Conservation (phyloP, 164 flowering plant genomes). For the Nymphaea colorata region DNA sequence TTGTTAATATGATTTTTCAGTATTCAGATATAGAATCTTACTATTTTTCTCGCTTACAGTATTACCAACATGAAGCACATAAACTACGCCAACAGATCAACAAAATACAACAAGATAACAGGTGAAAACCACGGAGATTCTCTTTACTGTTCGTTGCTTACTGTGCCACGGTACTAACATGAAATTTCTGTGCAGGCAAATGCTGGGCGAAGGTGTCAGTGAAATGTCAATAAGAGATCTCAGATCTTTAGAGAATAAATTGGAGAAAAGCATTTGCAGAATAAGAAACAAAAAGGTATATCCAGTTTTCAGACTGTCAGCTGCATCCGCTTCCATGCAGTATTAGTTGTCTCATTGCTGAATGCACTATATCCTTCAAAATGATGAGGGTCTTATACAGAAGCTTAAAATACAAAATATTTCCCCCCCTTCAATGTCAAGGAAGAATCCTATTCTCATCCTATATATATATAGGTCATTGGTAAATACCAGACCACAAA, state of each 20-base stretch:
- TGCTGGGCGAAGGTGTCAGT: conserved; percentile 62
- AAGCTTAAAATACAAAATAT: no score
- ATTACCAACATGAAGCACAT: conserved; percentile 70
- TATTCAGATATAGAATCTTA: no score
- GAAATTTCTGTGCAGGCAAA: conserved; percentile 32
- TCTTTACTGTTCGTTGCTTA: background rate
- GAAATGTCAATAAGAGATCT: conserved; percentile 39
- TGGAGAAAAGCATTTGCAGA: conserved; percentile 60
- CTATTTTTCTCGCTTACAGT: conserved; percentile 24
- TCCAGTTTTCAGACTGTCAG: background rate
- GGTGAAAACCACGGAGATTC: background rate
- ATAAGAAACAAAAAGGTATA: conserved; percentile 77
- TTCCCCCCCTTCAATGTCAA: no score
- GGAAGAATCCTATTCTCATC: no score
- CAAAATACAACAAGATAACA: background rate
- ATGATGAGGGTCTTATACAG: no score
- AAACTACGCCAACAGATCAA: conserved; percentile 48
- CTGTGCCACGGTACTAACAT: background rate
- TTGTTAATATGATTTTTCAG: no score
- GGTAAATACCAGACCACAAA: no score
- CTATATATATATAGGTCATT: background rate
- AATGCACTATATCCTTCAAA: no score
- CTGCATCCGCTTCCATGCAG: no score
- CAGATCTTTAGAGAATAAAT: conserved; percentile 38
- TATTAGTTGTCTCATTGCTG: no score